phyloP scores from a whole-genome alignment of 2,329 filamentous ascomycete genomes.

The Hypocrella siamensis region DNA sequence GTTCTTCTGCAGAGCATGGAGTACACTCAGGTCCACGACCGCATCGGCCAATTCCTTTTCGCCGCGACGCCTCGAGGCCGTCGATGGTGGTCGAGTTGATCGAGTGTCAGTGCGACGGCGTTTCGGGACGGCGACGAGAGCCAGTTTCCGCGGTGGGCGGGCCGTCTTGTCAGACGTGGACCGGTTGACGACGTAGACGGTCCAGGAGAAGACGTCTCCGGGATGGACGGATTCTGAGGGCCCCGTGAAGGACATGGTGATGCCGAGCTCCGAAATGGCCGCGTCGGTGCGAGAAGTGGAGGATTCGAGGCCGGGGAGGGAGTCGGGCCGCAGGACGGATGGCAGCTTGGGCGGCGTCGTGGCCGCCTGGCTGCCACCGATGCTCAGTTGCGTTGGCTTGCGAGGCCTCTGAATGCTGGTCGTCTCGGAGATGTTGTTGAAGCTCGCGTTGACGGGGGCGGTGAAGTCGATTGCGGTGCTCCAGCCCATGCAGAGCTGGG shows the following conservation, averaged over 20 bases:
- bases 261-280: conserved; percentile 44
- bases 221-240: conserved; percentile 39
- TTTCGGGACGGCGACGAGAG: conserved; percentile 51
- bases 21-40: conserved; percentile 53
- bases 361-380: conserved; percentile 34
- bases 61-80: conserved; percentile 19
- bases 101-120: conserved; percentile 43
- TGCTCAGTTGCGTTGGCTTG: conserved; percentile 48
- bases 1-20: conserved; percentile 56
- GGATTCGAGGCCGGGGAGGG: conserved; percentile 42
- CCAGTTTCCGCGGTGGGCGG: conserved; percentile 45
- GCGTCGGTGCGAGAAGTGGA: conserved; percentile 29
- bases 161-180: conserved; percentile 30
- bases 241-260: conserved; percentile 60
- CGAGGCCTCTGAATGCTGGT: conserved; percentile 45
- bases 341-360: conserved; percentile 41
- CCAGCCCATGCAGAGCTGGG: conserved; percentile 51
- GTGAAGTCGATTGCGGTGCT: conserved; percentile 55
- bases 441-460: conserved; percentile 46
- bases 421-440: conserved; percentile 31
- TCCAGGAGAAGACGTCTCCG: conserved; percentile 56
- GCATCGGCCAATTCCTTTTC: conserved; percentile 41
- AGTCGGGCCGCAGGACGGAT: conserved; percentile 40
- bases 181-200: conserved; percentile 62
- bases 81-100: conserved; percentile 36